Conservation (phyloP, 441 rosid genomes). For the Manihot esculenta region DNA sequence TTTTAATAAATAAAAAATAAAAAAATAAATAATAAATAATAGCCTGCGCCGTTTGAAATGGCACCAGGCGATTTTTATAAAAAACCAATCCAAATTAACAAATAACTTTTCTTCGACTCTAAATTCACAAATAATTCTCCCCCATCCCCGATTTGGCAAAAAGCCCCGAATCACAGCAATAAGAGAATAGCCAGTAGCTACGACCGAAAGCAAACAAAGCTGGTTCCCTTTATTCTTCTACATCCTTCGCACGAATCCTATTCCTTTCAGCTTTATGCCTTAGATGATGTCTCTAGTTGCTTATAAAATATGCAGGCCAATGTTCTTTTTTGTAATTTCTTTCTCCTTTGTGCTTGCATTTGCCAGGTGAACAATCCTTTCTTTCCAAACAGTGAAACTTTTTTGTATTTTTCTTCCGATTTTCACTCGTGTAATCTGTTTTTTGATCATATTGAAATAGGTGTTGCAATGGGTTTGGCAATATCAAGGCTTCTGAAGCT, state of each 20-base stretch:
- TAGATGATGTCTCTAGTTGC: background rate
- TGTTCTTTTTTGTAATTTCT: slow-evolving; percentile 8
- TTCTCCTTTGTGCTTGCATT: slow-evolving; percentile 17
- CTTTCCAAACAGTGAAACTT: background rate
- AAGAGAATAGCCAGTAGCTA: background rate
- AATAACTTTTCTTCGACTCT: too few relatives aligned
- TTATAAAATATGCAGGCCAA: slow-evolving; percentile 13
- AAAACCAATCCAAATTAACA: too few relatives aligned
- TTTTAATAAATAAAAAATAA: too few relatives aligned
- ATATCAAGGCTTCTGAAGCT: slow-evolving; percentile 46
- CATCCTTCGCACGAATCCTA: slow-evolving; percentile 32
- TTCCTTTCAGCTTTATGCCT: slow-evolving; percentile 29
- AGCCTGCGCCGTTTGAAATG: too few relatives aligned
- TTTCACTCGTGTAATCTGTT: background rate
- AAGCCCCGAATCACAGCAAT: slow-evolving; percentile 8
- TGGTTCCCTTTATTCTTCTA: slow-evolving; percentile 33
- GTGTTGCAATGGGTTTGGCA: slow-evolving; percentile 42
- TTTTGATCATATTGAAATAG: slow-evolving; percentile 11
- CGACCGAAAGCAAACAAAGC: slow-evolving; percentile 22
- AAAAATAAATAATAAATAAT: too few relatives aligned
- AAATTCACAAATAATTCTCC: too few relatives aligned
- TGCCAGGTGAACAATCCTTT: slow-evolving; percentile 24
- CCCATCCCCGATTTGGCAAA: too few relatives aligned
- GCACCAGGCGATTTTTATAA: too few relatives aligned
- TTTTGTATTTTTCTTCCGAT: background rate